Evolutionary conservation across 495 filamentous ascomycete genomes (phyloP).

Genomic region (Podospora bellae-mahoneyi): DNA sequence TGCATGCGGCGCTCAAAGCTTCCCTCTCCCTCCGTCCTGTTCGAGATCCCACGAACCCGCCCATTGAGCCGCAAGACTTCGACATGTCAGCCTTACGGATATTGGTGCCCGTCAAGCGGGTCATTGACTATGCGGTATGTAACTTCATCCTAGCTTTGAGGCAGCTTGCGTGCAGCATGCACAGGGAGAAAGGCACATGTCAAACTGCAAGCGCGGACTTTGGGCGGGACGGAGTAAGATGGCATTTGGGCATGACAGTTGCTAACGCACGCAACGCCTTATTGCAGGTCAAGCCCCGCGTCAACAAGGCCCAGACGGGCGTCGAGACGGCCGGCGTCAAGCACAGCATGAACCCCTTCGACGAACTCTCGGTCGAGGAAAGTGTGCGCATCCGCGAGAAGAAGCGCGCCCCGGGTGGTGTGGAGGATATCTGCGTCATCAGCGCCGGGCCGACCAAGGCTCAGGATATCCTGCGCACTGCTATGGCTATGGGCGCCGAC

Average conservation of each 20-base stretch:
- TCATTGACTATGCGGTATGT: conserved; percentile 97
- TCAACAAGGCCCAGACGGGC: conserved; percentile 92
- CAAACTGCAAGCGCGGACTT: neutral
- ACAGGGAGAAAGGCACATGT: neutral
- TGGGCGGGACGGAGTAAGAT: neutral
- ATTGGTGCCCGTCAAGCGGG: conserved; percentile 92
- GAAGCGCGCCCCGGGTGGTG: conserved; percentile 54
- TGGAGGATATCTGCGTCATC: conserved; percentile 87
- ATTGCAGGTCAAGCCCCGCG: conserved; percentile 89
- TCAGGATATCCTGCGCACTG: conserved; percentile 82
- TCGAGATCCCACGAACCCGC: conserved; percentile 13
- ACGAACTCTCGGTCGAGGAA: conserved; percentile 96
- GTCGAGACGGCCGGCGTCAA: conserved; percentile 91
- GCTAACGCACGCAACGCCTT: conserved; percentile 6
- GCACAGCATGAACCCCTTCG: conserved; percentile 98
- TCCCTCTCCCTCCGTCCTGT: conserved; percentile 10
- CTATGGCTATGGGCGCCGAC: conserved; percentile 99
- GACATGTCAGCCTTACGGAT: conserved; percentile 84
- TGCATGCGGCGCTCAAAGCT: conserved; percentile 14
- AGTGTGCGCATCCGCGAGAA: conserved; percentile 88
- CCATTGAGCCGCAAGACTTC: conserved; percentile 29
- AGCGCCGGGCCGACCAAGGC: conserved; percentile 84
- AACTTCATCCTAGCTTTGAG: neutral
- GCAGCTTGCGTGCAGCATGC: neutral
- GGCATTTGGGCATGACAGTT: neutral